phyloP scores from a whole-genome alignment of 345 rosid species.

The Mangifera indica region DNA sequence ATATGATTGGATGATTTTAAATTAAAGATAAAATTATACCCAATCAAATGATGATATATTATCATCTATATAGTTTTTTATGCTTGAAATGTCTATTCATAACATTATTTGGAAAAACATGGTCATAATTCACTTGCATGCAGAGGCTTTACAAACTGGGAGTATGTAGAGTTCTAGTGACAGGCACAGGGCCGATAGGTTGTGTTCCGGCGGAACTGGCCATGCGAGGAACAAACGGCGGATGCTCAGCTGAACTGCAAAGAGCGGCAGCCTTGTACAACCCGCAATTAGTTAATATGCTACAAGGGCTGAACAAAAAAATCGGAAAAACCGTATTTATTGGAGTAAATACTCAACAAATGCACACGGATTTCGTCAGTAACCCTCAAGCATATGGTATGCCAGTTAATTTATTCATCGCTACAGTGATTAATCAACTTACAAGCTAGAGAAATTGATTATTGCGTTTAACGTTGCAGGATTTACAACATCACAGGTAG shows the following conservation, averaged over 20 bases:
- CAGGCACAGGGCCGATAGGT: slow-evolving; percentile 51
- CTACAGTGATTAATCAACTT: too few species aligned
- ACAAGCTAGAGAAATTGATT: too few species aligned
- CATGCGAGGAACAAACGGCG: slow-evolving; percentile 28
- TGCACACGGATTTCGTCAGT: slow-evolving; percentile 35
- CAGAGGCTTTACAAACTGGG: slow-evolving; percentile 40
- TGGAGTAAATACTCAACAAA: slow-evolving; percentile 33
- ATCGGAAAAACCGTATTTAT: slow-evolving; percentile 30
- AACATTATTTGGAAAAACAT: too few species aligned
- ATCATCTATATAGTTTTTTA: too few species aligned
- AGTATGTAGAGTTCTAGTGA: slow-evolving; percentile 39
- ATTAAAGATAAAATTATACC: too few species aligned
- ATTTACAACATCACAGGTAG: slow-evolving; percentile 50
- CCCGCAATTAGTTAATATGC: slow-evolving; percentile 36
- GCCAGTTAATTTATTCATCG: too few species aligned
- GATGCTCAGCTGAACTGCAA: slow-evolving; percentile 40
- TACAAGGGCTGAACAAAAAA: slow-evolving; percentile 25
- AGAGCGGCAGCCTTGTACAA: slow-evolving; percentile 35
- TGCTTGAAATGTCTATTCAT: too few species aligned
- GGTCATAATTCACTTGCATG: too few species aligned
- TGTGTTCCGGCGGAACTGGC: slow-evolving; percentile 50
- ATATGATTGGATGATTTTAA: too few species aligned
- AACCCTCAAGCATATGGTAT: slow-evolving; percentile 42
- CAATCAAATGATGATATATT: too few species aligned
- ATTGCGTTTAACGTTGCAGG: slow-evolving; percentile 35